Evolutionary conservation across 2,329 filamentous ascomycete species (phyloP), one percentile per base, ranked within the genome.

Genomic region (Ploettnerulaceae sp.): DNA sequence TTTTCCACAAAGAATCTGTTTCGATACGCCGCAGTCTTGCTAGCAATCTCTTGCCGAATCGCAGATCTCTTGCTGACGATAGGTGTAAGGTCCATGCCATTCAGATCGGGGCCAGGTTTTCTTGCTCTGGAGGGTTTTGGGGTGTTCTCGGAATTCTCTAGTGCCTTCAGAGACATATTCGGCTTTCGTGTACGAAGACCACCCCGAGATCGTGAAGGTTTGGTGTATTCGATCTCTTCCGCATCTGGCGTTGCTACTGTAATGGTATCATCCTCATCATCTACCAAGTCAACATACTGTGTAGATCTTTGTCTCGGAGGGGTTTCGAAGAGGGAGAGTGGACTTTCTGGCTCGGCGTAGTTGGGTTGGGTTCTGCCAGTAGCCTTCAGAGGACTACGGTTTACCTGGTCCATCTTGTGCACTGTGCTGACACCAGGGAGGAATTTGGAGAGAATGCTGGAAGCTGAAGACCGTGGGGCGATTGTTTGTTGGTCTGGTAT

Each of bases 1-100:
- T 66, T 64, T 20, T 64, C 57, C 2, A 66, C 36, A 21, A 66
- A 56, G 42, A 66, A 67, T n/a, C 49, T 48, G 39, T 62, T 54
- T 39, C 63, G 52, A 25, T 59, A 60, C 31, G 55, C 53, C 2
- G 50, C 46, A 4, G 61, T 63, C 24, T 59, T 59, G 28, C 21
- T 58, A 4, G 55, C 56, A 36, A 64, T 64, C 36, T 63, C 60
- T 26, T 59, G 53, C 25, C 61, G 49, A 21, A 63, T 58, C 8
- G 55, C 56, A 25, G 45, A 45, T 39, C 61, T 54, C 45, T 54
- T 51, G 31, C 54, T 63, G 15, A 60, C 51, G 2, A 52, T 34
- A 7, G 58, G 59, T 20, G 54, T 56, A 7, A 59, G 26, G 22
- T 50, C 40, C 4, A 49, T 28, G 33, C 53, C 48, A 36, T 41